A percentile compares a stretch with the other conserved stretches of the same genome.
These are phyloP conservation scores for Leccinum barrowsii DNA, from an alignment of 768 basidiomycete species.

Conservation along the genomic window DNA sequence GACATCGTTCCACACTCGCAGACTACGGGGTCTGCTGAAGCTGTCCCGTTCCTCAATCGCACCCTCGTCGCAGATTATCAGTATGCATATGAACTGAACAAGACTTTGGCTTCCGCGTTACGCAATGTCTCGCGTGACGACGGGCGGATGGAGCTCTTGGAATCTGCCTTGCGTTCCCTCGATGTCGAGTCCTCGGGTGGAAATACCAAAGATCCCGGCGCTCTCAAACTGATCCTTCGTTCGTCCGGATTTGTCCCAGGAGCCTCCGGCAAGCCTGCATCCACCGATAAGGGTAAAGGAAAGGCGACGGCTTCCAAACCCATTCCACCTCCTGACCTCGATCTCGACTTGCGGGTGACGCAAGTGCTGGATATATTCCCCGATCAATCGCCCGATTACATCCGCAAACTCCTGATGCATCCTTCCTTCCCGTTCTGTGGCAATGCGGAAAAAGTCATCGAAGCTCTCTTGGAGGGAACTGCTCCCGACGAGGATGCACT, in stretches of 20 bases:
- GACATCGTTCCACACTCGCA: conserved; percentile 34
- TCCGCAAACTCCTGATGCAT: conserved; percentile 54
- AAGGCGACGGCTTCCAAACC: conserved; percentile 26
- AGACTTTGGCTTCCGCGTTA: conserved; percentile 44
- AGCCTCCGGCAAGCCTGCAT: not conserved
- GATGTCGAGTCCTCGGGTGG: conserved; percentile 20
- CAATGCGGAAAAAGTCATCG: conserved; percentile 60
- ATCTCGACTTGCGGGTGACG: conserved; percentile 54
- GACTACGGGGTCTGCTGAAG: conserved; percentile 15
- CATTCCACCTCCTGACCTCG: conserved; percentile 31
- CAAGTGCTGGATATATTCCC: conserved; percentile 80
- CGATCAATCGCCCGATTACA: conserved; percentile 50
- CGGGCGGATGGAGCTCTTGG: conserved; percentile 53
- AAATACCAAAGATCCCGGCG: conserved; percentile 44
- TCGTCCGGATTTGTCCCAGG: conserved; percentile 50
- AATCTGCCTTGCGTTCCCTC: conserved; percentile 45
- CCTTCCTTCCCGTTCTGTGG: conserved; percentile 46
- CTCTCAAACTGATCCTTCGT: conserved; percentile 58
- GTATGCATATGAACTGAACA: conserved; percentile 56
- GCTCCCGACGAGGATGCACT: conserved; percentile 43
- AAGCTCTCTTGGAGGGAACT: conserved; percentile 72
- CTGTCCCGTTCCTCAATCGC: conserved; percentile 62
- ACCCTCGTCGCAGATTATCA: conserved; percentile 72
- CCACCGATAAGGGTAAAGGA: conserved; percentile 39
- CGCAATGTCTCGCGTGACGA: conserved; percentile 50